These are phyloP conservation scores for Hypoxylon crocopeplum DNA, from an alignment of 495 filamentous ascomycete genomes.

Conservation along the genomic window DNA sequence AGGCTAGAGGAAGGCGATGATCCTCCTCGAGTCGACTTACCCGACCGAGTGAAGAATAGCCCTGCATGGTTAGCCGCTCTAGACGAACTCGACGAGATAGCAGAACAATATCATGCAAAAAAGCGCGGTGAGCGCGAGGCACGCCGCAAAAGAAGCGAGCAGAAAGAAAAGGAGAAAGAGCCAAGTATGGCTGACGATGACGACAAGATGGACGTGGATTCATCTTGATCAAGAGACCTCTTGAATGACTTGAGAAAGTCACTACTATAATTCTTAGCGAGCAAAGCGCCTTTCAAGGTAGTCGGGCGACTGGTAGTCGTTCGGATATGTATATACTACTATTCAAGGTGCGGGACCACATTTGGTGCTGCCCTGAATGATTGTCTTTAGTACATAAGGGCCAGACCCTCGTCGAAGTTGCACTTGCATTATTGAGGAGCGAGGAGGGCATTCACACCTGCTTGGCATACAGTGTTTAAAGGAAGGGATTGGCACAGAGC, in stretches of 20 bases:
- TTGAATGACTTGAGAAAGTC: not conserved
- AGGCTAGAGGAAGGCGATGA: slow-evolving; percentile 40
- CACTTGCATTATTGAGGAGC: too few species aligned
- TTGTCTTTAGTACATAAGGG: too few species aligned
- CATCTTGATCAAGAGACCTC: not conserved
- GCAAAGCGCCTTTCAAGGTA: too few species aligned
- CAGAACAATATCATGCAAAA: slow-evolving; percentile 12
- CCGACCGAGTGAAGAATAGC: slow-evolving; percentile 37
- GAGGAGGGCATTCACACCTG: too few species aligned
- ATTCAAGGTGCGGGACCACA: too few species aligned
- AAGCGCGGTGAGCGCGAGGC: not conserved
- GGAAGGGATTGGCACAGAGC: too few species aligned
- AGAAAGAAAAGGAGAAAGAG: not conserved
- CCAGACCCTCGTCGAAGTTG: too few species aligned
- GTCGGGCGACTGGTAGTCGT: too few species aligned
- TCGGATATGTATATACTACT: too few species aligned
- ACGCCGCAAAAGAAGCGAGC: not conserved
- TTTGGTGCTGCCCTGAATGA: too few species aligned
- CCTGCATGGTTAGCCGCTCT: slow-evolving; percentile 34
- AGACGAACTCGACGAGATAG: slow-evolving; percentile 35
- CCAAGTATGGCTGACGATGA: not conserved
- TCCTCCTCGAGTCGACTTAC: slow-evolving; percentile 27
- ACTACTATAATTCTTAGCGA: slow-evolving; percentile 34
- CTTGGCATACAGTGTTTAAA: too few species aligned
- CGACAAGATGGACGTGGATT: not conserved